Conservation (phyloP, 768 basidiomycete genomes). For the Macrolepiota fuliginosa region DNA sequence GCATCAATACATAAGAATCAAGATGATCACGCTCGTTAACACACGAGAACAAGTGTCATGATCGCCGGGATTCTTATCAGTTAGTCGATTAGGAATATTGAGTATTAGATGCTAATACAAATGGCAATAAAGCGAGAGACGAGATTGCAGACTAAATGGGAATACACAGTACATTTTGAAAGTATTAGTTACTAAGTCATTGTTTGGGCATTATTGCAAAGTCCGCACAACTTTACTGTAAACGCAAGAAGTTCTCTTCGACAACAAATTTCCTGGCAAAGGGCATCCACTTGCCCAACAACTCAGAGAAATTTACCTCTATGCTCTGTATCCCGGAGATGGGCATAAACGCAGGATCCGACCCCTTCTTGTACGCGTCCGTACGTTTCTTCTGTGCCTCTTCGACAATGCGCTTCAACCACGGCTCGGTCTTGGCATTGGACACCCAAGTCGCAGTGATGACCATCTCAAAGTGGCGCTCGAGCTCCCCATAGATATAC, state of each 20-base stretch:
- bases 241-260: slow-evolving; percentile 2
- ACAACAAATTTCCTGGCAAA: slow-evolving; percentile 11
- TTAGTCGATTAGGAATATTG: neutral
- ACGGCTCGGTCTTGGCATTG: slow-evolving; percentile 11
- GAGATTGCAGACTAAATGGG: neutral
- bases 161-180: neutral
- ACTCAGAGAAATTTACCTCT: slow-evolving; percentile 11
- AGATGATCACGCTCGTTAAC: neutral
- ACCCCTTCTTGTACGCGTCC: slow-evolving; percentile 6
- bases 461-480: slow-evolving; percentile 13
- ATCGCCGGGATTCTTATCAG: neutral
- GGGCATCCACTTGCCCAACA: slow-evolving; percentile 14
- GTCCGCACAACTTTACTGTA: neutral
- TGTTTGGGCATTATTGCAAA: too few relatives aligned
- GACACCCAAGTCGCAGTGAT: slow-evolving; percentile 10
- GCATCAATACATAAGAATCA: neutral
- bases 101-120: neutral
- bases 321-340: slow-evolving; percentile 8
- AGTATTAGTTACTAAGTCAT: neutral
- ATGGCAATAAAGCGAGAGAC: neutral
- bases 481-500: slow-evolving; percentile 12
- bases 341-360: slow-evolving; percentile 2
- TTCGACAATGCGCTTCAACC: slow-evolving; percentile 7
- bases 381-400: slow-evolving; percentile 9
- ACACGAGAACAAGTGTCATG: neutral